Conservation (phyloP, 2,329 filamentous ascomycete genomes). For the Bipolaris gigantea region DNA sequence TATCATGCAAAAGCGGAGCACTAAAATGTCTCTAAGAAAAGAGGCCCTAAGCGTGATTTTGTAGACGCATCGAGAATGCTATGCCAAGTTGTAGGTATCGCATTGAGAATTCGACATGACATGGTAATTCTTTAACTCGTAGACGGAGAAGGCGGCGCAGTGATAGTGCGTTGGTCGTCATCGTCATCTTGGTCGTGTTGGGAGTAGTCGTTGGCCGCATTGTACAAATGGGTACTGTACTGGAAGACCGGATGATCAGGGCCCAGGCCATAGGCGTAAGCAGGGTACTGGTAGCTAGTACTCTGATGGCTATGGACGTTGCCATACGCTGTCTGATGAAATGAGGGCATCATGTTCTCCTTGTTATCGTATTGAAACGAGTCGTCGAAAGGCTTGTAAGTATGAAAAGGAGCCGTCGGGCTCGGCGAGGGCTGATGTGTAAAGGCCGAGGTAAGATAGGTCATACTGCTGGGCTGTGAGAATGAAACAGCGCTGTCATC, state of each 20-base stretch:
- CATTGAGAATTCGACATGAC: background rate
- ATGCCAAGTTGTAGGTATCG: slow-evolving; percentile 2
- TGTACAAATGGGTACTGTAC: slow-evolving; percentile 31
- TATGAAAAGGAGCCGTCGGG: slow-evolving; percentile 25
- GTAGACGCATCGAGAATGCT: slow-evolving; percentile 22
- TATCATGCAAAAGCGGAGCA: background rate
- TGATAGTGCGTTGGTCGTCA: slow-evolving; percentile 43
- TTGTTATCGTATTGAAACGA: slow-evolving; percentile 39
- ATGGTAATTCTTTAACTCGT: slow-evolving; percentile 22
- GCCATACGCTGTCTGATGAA: slow-evolving; percentile 29
- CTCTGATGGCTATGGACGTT: slow-evolving; percentile 31
- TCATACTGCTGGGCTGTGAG: slow-evolving; percentile 36
- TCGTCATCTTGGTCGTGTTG: slow-evolving; percentile 35
- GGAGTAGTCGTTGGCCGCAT: slow-evolving; percentile 26
- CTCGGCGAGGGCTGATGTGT: slow-evolving; percentile 31
- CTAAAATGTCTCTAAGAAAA: slow-evolving; percentile 1
- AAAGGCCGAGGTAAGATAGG: slow-evolving; percentile 41
- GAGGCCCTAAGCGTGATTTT: slow-evolving; percentile 13
- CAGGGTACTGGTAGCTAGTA: slow-evolving; percentile 30
- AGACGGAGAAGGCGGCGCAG: slow-evolving; percentile 42
- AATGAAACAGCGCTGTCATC: slow-evolving; percentile 40
- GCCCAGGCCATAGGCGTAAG: slow-evolving; percentile 33
- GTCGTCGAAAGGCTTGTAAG: slow-evolving; percentile 36
- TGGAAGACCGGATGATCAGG: slow-evolving; percentile 35
- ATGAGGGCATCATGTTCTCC: slow-evolving; percentile 32